Evolutionary conservation across 176 grass and related monocot species (phyloP), one percentile per base, ranked within the genome.

Genomic region (Urochloa ruziziensis): DNA sequence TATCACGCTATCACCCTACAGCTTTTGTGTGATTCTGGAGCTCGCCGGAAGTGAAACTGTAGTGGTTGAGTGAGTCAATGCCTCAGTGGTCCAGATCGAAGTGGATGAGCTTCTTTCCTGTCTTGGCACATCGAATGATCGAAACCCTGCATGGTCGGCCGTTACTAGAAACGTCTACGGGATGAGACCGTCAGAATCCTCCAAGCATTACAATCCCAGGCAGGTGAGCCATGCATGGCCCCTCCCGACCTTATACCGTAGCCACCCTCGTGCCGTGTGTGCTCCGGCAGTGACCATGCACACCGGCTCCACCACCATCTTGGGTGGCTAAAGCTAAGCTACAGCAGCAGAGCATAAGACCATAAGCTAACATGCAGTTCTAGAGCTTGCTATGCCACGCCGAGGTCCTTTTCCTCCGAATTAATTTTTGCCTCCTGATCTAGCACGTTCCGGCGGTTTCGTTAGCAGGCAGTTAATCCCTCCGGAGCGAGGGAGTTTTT

Each of bases 381-480:
- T 82, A 67, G 47, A 67, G n/a, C 46, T 69, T 73, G 18, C 83
- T 43, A 18, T 10, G 65, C 58, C 69, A 13, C 32, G 24, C 35
- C 35, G 62, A 63, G 5, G 83, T 74, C 67, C 19, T 43, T 83
- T 78, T 78, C 83, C 16, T 62, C 36, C 0, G n/a, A 48, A 16
- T 34, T 37, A 4, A 21, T 67, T 63, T 15, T 14, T 40, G 0
- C 11, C 7, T 18, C 53, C 47, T 28, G 1, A 61, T 86, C 80
- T 36, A 74, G 88, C 65, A 18, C 79, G 10, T 86, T 90, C 84
- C 79, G 39, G 74, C 74, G 74, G 74, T 86, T 86, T 86, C 88
- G 14, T 3, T 4, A 29, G 44, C 54, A 54, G 32, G 44, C 62
- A 64, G 34, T 85, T 81, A 62, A 80, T 62, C 24, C 2, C 61